Conservation (phyloP, 257 asterid species). For the Anisodus tanguticus region DNA sequence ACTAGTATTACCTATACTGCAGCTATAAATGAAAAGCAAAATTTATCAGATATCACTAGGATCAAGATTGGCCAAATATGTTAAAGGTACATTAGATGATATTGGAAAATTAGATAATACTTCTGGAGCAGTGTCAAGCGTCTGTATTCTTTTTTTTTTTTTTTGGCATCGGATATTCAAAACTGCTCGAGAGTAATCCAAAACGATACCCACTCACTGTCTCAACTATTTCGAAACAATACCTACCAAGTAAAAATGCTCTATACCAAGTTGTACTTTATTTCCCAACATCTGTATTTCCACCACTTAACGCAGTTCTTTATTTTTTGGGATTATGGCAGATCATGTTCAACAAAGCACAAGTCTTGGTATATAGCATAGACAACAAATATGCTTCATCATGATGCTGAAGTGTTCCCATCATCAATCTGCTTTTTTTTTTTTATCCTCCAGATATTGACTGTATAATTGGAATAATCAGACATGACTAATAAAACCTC, state of each 20-base stretch:
- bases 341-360: too few species aligned
- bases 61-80: not conserved
- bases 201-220: too few species aligned
- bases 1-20: not conserved
- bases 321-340: too few species aligned
- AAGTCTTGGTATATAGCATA: not conserved
- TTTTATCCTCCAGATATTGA: not conserved
- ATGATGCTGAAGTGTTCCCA: not conserved
- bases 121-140: too few species aligned
- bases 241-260: too few species aligned
- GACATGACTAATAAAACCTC: too few species aligned
- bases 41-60: not conserved
- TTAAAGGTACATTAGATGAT: not conserved
- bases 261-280: too few species aligned
- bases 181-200: too few species aligned
- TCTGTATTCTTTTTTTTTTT: not conserved
- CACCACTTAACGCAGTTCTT: too few species aligned
- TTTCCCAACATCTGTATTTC: too few species aligned
- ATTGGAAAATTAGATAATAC: not conserved
- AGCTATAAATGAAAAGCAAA: not conserved
- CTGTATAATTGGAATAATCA: too few species aligned
- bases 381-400: not conserved
- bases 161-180: not conserved
- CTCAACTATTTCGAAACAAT: too few species aligned
- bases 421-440: conserved; percentile 6